Evolutionary conservation across 352 stramenopile genomes (phyloP), one percentile per base, ranked within the genome.

Genomic region (Thalassiosira hispida): DNA sequence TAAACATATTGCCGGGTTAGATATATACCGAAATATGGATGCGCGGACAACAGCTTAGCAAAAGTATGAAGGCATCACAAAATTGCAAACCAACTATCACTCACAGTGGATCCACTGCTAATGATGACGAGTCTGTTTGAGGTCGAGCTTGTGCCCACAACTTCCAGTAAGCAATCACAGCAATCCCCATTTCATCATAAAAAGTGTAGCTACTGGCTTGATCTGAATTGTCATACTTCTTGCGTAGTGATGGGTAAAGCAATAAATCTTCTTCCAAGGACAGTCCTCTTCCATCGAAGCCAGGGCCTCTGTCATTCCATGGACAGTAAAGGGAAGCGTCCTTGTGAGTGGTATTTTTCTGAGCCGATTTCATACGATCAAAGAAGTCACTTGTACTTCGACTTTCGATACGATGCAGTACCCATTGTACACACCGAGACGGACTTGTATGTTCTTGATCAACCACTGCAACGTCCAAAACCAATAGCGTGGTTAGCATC

Each of bases 231-330:
- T 63, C 64, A 25, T 63, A 29, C 27, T 61, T 42, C 59, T 59
- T 49, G 25, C 59, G 31, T 11, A 71, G 3, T 8, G 46, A 57
- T 51, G 69, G 69, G 29, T 55, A 77, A 5, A 77, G 59, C 2
- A 80, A 20, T 3, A 80, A 31, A 46, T 80, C 62, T 64, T 80
- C 62, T 12, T 61, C 44, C 23, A 80, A 73, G 38, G 44, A 27
- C 7, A 44, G 31, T 16, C 70, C 51, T 29, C 62, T 60, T 23
- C 31, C 27, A 51, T 16, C 5, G 29, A 53, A 40, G 40, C 7
- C 20, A 22, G 40, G 11, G 40, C 40, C 40, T n/a, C 0, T 52
- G 18, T 31, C 42, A 18, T 22, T 60, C 62, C 42, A 61, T 33
- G 62, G 44, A 2, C 16, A 25, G 60, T 71, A 38, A 5, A 49